A percentile compares a stretch with the other conserved stretches of the same genome.
These are phyloP conservation scores for Candida caryicola DNA, from an alignment of 805 yeast genomes.

Conservation along the genomic window DNA sequence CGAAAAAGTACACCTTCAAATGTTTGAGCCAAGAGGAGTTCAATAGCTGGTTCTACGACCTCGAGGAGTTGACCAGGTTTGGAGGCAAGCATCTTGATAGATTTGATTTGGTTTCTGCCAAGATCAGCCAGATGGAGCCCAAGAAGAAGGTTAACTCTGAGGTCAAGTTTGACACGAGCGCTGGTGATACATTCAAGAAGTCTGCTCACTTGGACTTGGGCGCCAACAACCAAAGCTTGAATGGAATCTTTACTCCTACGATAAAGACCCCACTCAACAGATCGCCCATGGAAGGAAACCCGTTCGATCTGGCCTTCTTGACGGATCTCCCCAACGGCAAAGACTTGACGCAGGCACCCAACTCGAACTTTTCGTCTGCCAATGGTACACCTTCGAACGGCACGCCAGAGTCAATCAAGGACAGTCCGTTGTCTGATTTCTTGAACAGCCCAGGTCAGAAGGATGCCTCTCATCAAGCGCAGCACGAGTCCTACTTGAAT, in stretches of 20 bases:
- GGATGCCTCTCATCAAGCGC: slow-evolving; percentile 16
- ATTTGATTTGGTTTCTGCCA: slow-evolving; percentile 45
- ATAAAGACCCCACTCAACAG: slow-evolving; percentile 31
- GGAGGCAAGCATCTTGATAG: slow-evolving; percentile 46
- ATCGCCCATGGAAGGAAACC: slow-evolving; percentile 30
- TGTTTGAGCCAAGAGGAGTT: slow-evolving; percentile 45
- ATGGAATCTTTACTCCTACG: slow-evolving; percentile 39
- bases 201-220: slow-evolving; percentile 1
- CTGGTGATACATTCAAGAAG: not conserved
- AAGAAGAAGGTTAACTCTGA: slow-evolving; percentile 12
- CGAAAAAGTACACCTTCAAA: slow-evolving; percentile 40
- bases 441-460: not conserved
- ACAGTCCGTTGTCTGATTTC: not conserved
- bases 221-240: slow-evolving; percentile 16
- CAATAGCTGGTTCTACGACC: slow-evolving; percentile 53
- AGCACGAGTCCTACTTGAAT: slow-evolving; percentile 36
- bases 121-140: slow-evolving; percentile 22
- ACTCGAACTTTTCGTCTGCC: not conserved
- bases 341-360: not conserved
- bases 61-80: slow-evolving; percentile 50
- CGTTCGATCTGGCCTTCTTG: slow-evolving; percentile 33
- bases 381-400: slow-evolving; percentile 1
- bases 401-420: not conserved
- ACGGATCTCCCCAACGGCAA: slow-evolving; percentile 5
- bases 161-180: not conserved